Evolutionary conservation across 164 flowering plant genomes (phyloP).

Genomic region (Tetrastigma voinierianum): DNA sequence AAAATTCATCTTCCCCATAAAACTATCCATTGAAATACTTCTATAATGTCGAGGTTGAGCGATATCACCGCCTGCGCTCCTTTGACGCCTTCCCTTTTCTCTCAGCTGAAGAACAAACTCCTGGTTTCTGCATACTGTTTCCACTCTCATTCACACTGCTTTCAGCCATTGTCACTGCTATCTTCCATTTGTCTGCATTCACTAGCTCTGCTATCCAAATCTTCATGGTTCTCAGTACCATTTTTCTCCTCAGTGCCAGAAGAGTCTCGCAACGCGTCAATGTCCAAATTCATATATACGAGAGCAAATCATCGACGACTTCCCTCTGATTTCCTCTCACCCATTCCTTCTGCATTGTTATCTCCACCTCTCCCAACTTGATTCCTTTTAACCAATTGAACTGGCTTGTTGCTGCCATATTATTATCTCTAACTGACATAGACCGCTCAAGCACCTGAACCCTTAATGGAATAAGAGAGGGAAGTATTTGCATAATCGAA

Average conservation of each 20-base stretch:
- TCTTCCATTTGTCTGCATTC: constrained; percentile 88
- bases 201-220: constrained; percentile 80
- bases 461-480: constrained; percentile 41
- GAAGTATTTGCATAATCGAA: constrained; percentile 46
- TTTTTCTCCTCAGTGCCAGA: constrained; percentile 60
- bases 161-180: constrained; percentile 88
- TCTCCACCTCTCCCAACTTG: constrained; percentile 47
- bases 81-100: constrained; percentile 58
- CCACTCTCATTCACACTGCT: constrained; percentile 77
- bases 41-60: constrained; percentile 53
- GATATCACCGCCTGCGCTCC: constrained; percentile 54
- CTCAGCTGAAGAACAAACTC: constrained; percentile 29
- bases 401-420: constrained; percentile 32
- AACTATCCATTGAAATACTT: constrained; percentile 71
- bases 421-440: constrained; percentile 39
- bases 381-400: constrained; percentile 64
- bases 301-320: constrained; percentile 73
- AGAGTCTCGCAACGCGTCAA: constrained; percentile 70
- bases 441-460: constrained; percentile 40
- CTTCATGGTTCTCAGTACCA: constrained; percentile 35
- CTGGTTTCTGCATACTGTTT: constrained; percentile 27
- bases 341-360: constrained; percentile 54
- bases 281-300: constrained; percentile 85
- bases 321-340: constrained; percentile 82
- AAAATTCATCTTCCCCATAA: constrained; percentile 51